Base-by-base conservation (phyloP, 441 rosid species). In the Mallotus japonicus region DNA sequence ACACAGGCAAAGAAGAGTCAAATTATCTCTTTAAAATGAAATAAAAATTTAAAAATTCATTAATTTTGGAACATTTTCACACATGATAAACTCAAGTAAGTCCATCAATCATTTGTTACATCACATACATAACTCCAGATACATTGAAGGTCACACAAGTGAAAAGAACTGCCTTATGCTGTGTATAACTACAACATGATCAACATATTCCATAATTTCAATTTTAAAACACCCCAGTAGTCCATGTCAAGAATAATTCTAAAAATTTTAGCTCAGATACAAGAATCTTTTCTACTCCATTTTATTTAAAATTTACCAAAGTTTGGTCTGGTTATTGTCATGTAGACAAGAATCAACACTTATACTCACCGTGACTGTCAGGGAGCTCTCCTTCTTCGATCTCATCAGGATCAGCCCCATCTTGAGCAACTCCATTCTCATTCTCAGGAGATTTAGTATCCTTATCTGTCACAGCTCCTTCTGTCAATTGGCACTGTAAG, bases 341-440 rank as follows among this genome's bases (percentile, higher is more conserved):
- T 28, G 56, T 58, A 42, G 60, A 62, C 75, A 75, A 70, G 67
- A 63, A 65, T 57, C 44, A 77, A 77, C 40, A 54, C 72, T 64
- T 49, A 75, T 19, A 84, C 91, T 73, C 79, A 93, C 99, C 97
- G 67, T 89, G 93, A 84, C 88, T 85, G 71, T 90, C 95, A 71
- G 94, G 98, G 66, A 95, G 98, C 88, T 95, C 99, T 76, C 99
- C 99, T 80, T 95, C 99, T 87, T 95, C 99, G 4, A 95, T 84
- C 81, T 95, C 99, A 67, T 88, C 95, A 81, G 58, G 68, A 73
- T 77, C 74, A 60, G 67, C 69, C 71, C 76, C 83, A 71, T 77
- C 81, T 62, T 79, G 73, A 65, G 72, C 70, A 76, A 70, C 76
- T 42, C 75, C 84, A 79, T 78, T 86, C 58, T 77, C 88, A 8